Evolutionary conservation across 768 basidiomycete genomes (phyloP), one percentile per base, ranked within the genome.

Genomic region (Pisolithus microcarpus): DNA sequence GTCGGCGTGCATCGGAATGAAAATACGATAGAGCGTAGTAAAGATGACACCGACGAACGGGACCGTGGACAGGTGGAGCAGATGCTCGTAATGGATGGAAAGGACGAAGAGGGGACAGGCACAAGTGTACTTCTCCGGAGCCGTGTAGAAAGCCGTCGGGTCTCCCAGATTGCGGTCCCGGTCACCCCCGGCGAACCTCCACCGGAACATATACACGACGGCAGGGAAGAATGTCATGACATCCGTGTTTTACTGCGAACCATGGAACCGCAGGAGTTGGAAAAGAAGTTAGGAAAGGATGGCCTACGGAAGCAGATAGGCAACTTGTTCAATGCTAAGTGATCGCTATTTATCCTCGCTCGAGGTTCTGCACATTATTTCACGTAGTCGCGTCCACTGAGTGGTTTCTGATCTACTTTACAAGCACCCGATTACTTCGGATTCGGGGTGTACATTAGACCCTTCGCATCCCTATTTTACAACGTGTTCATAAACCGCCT

Each of bases 261-360:
- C 30, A 43, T 45, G 10, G 26, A 23, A 4, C 60, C 61, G 1
- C 43, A 42, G 7, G 21, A 55, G 43, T n/a, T 61, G 28, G 58
- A 64, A 16, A 42, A 13, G 7, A 48, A 26, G 48, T 7, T 66
- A 7, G 65, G 65, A 2, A 60, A 43, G 31, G 18, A 7, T 7
- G 40, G 3, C 8, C 57, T 54, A 37, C 61, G 49, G 7, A 54
- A 15, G 19, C 52, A 43, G 1, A 24, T 68, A 5, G 47, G 42
- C 9, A 48, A 28, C 11, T 36, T 51, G 21, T 62, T 66, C 9
- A 26, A 15, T 3, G 34, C 34, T 13, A 34, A 23, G 23, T 61
- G 51, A 38, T 21, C 26, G 11, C 23, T 26, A 10, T 51, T 39
- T 85, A 92, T 39, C 16, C 18, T 40, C 8, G 39, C 34, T 19